Evolutionary conservation across 2,329 filamentous ascomycete genomes (phyloP).

Genomic region (Xylariales sp.): DNA sequence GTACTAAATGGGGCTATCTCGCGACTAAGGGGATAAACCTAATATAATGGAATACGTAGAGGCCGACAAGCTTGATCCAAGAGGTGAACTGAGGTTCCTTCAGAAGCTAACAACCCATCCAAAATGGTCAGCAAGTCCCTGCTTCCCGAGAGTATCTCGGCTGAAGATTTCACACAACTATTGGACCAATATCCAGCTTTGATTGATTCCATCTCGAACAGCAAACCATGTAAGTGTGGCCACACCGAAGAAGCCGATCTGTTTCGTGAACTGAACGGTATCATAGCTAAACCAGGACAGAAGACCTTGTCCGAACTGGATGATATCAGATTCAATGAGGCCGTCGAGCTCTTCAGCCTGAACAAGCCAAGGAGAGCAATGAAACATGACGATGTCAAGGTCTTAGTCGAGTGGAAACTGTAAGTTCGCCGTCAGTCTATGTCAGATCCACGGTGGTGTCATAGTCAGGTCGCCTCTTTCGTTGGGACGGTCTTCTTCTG

Average conservation of each 20-base stretch:
- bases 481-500: too few relatives aligned
- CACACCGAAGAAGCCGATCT: slow-evolving; percentile 4
- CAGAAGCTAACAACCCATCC: too few relatives aligned
- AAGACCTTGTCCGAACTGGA: slow-evolving; percentile 55
- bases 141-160: slow-evolving; percentile 22
- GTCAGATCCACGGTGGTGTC: neutral
- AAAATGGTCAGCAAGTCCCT: slow-evolving; percentile 15
- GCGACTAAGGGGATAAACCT: too few relatives aligned
- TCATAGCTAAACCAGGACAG: slow-evolving; percentile 42
- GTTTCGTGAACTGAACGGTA: slow-evolving; percentile 11
- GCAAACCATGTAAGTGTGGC: slow-evolving; percentile 42
- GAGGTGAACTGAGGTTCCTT: too few relatives aligned
- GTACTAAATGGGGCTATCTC: too few relatives aligned
- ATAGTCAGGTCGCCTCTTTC: too few relatives aligned
- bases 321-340: slow-evolving; percentile 51
- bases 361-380: slow-evolving; percentile 35
- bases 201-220: slow-evolving; percentile 37
- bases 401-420: slow-evolving; percentile 68
- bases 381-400: slow-evolving; percentile 52
- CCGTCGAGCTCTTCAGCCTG: slow-evolving; percentile 41
- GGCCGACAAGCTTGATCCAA: too few relatives aligned
- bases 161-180: slow-evolving; percentile 29
- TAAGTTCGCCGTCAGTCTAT: slow-evolving; percentile 32
- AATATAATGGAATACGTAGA: too few relatives aligned
- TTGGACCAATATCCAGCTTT: slow-evolving; percentile 34